These are phyloP conservation scores for Carex scoparia DNA, from an alignment of 176 grass and related monocot species.

Conservation along the genomic window DNA sequence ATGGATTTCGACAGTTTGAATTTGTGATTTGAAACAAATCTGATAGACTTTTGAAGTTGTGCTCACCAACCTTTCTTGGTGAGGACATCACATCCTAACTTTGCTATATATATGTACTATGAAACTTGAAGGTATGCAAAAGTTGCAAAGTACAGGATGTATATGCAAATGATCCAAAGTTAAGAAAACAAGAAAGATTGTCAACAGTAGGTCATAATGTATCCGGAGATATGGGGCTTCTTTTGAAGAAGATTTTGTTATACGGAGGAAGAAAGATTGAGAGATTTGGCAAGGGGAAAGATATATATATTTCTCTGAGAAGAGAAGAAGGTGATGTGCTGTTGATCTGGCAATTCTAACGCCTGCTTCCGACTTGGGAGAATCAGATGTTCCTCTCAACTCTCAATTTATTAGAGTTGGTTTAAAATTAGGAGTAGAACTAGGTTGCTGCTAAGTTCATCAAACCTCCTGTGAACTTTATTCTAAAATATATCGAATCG, in stretches of 20 bases:
- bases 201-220: conserved; percentile 4
- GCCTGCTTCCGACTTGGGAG: conserved; percentile 9
- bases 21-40: too few species aligned
- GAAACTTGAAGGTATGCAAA: background rate
- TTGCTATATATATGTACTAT: too few species aligned
- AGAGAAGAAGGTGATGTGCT: background rate
- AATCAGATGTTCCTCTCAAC: background rate
- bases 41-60: too few species aligned
- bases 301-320: background rate
- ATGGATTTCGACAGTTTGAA: too few species aligned
- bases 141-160: background rate
- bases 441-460: too few species aligned
- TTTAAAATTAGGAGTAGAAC: background rate
- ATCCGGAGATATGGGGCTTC: background rate
- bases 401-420: background rate
- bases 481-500: too few species aligned
- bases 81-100: too few species aligned
- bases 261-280: background rate
- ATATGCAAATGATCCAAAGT: background rate
- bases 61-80: too few species aligned
- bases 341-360: conserved; percentile 1
- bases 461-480: too few species aligned
- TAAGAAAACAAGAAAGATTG: background rate
- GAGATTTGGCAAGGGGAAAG: background rate
- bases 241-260: conserved; percentile 27